These are phyloP conservation scores for Trichothecium sympodiale DNA, from an alignment of 2,329 filamentous ascomycete genomes.

Conservation along the genomic window DNA sequence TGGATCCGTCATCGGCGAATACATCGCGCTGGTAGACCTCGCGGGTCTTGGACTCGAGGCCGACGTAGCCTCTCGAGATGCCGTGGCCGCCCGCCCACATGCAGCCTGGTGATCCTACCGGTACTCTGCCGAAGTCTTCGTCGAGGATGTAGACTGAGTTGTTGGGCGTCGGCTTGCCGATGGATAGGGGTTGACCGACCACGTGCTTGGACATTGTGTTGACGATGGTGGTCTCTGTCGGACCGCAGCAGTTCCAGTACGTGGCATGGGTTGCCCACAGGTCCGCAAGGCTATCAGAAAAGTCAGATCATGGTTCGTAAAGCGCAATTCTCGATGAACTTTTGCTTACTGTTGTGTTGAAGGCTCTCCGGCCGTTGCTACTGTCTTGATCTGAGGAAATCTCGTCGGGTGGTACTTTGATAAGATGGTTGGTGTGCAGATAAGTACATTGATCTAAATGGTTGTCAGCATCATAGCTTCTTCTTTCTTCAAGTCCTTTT, in stretches of 20 bases:
- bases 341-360: slow-evolving; percentile 28
- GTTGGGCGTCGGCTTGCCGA: slow-evolving; percentile 45
- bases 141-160: slow-evolving; percentile 45
- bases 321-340: too few species aligned
- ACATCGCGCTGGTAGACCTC: slow-evolving; percentile 37
- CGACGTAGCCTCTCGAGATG: slow-evolving; percentile 44
- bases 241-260: slow-evolving; percentile 48
- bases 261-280: slow-evolving; percentile 37
- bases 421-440: slow-evolving; percentile 44
- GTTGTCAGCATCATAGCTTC: background rate
- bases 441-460: slow-evolving; percentile 38
- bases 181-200: slow-evolving; percentile 34
- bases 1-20: slow-evolving; percentile 36
- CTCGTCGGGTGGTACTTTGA: slow-evolving; percentile 33
- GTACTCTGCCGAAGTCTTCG: slow-evolving; percentile 29
- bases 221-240: slow-evolving; percentile 48
- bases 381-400: slow-evolving; percentile 38
- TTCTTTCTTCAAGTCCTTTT: too few species aligned
- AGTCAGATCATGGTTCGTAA: slow-evolving; percentile 1
- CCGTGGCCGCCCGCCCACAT: slow-evolving; percentile 49
- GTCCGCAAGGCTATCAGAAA: slow-evolving; percentile 33
- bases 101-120: slow-evolving; percentile 34
- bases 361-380: slow-evolving; percentile 45
- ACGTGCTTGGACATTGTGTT: slow-evolving; percentile 44
- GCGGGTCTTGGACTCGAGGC: slow-evolving; percentile 37